Conservation (phyloP, 2,329 filamentous ascomycete genomes). For the Gremmenia infestans region DNA sequence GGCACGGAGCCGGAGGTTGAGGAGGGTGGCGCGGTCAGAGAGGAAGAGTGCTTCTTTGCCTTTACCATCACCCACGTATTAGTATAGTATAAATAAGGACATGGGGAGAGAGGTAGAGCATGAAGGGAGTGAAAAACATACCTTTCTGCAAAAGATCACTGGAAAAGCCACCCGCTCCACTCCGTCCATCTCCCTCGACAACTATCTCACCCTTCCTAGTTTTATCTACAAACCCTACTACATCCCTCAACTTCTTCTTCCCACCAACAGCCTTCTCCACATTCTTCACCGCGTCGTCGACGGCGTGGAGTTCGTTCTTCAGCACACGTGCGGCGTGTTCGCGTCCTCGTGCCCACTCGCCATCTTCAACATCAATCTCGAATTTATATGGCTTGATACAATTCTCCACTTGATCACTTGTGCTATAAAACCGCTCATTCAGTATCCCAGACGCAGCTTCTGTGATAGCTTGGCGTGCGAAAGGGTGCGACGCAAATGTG, state of each 20-base stretch:
- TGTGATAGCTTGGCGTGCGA: conserved; percentile 85
- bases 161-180: conserved; percentile 90
- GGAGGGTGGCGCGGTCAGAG: conserved; percentile 81
- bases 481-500: conserved; percentile 85
- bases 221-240: conserved; percentile 86
- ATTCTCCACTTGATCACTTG: conserved; percentile 95
- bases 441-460: conserved; percentile 87
- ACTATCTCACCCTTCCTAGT: conserved; percentile 80
- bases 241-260: conserved; percentile 79
- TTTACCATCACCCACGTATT: conserved; percentile 32
- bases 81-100: not conserved
- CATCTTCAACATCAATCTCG: conserved; percentile 88
- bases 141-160: conserved; percentile 78
- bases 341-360: conserved; percentile 80
- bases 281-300: conserved; percentile 69
- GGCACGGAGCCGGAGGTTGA: conserved; percentile 84
- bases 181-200: conserved; percentile 76
- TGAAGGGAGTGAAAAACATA: conserved; percentile 36
- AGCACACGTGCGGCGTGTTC: conserved; percentile 76
- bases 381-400: conserved; percentile 99
- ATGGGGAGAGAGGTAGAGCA: not conserved
- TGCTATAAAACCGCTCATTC: conserved; percentile 93
- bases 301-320: conserved; percentile 83
- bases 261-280: conserved; percentile 78
- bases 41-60: conserved; percentile 93